Evolutionary conservation across 2,329 filamentous ascomycete genomes (phyloP).

Genomic region (Aspergillus niger): DNA sequence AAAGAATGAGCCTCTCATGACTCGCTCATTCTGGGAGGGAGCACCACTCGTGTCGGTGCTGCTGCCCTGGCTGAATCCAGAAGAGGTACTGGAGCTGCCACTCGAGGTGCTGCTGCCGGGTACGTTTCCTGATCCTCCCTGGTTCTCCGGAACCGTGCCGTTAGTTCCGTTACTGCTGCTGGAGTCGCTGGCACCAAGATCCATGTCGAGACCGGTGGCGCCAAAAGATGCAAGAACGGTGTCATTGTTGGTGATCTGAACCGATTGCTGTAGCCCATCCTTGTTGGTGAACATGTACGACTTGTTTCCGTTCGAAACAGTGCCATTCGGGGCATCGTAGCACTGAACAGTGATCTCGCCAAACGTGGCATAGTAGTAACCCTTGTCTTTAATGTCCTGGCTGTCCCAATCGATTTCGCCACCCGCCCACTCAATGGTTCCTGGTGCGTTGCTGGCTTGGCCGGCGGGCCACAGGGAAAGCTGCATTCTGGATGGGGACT

Average conservation of each 20-base stretch:
- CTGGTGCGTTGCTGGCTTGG: constrained; percentile 72
- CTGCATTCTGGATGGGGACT: constrained; percentile 87
- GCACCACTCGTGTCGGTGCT: constrained; percentile 30
- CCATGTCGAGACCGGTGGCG: constrained; percentile 78
- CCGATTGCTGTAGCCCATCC: constrained; percentile 71
- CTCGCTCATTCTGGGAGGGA: constrained; percentile 40
- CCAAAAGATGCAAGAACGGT: constrained; percentile 78
- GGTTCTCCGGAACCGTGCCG: constrained; percentile 37
- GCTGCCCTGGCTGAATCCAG: constrained; percentile 36
- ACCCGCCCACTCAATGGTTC: constrained; percentile 89
- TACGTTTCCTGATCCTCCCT: constrained; percentile 36
- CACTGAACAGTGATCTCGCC: constrained; percentile 79
- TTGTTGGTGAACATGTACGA: constrained; percentile 74
- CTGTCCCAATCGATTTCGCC: constrained; percentile 85
- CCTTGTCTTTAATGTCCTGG: constrained; percentile 74
- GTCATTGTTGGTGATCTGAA: constrained; percentile 71
- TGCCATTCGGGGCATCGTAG: constrained; percentile 78
- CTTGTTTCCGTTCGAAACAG: constrained; percentile 58
- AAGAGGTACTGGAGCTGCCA: constrained; percentile 24
- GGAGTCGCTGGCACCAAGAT: constrained; percentile 24
- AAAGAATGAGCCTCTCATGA: constrained; percentile 49
- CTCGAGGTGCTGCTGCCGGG: constrained; percentile 24
- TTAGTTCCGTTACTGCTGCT: constrained; percentile 12
- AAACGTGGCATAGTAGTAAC: constrained; percentile 86
- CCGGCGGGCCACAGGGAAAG: constrained; percentile 96